A percentile compares a stretch with the other conserved stretches of the same genome.
phyloP scores from a whole-genome alignment of 108 stramenopile species.

The Poteriospumella lacustris region DNA sequence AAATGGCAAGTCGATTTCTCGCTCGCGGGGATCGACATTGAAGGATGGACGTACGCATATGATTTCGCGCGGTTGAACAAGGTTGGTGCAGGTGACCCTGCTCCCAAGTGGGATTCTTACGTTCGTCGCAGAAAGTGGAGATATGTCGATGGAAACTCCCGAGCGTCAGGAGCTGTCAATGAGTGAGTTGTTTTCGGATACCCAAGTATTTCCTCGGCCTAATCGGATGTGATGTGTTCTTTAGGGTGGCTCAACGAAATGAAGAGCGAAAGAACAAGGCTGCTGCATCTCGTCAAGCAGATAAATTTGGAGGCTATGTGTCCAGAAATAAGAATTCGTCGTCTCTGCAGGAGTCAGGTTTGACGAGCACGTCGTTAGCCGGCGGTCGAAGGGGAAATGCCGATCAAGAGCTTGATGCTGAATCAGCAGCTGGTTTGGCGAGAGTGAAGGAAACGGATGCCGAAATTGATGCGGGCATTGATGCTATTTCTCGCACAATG shows the following conservation, averaged over 20 bases:
- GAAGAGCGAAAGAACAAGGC: neutral
- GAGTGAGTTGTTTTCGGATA: conserved; percentile 5
- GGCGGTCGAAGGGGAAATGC: neutral
- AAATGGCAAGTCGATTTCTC: conserved; percentile 21
- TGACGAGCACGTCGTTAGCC: conserved; percentile 24
- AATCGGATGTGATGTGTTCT: neutral
- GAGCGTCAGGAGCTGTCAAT: neutral
- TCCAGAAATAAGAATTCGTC: neutral
- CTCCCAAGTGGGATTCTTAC: conserved; percentile 23
- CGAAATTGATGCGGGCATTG: conserved; percentile 22
- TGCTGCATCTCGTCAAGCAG: conserved; percentile 24
- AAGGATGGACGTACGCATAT: conserved; percentile 27
- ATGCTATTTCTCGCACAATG: neutral
- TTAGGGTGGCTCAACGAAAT: neutral
- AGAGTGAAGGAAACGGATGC: neutral
- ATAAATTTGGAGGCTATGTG: conserved; percentile 31
- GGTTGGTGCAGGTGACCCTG: neutral
- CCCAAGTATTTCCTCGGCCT: neutral
- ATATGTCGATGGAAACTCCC: neutral
- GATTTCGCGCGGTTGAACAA: conserved; percentile 1
- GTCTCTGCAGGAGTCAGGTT: neutral
- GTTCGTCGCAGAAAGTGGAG: conserved; percentile 26
- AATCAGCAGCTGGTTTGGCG: conserved; percentile 18
- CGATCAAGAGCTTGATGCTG: conserved; percentile 7
- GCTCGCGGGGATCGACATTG: conserved; percentile 1